Percentiles rank a stretch among this genome's conserved stretches.
Conservation (phyloP, 2,329 filamentous ascomycete genomes). For the Proliferodiscus dingleyae region DNA sequence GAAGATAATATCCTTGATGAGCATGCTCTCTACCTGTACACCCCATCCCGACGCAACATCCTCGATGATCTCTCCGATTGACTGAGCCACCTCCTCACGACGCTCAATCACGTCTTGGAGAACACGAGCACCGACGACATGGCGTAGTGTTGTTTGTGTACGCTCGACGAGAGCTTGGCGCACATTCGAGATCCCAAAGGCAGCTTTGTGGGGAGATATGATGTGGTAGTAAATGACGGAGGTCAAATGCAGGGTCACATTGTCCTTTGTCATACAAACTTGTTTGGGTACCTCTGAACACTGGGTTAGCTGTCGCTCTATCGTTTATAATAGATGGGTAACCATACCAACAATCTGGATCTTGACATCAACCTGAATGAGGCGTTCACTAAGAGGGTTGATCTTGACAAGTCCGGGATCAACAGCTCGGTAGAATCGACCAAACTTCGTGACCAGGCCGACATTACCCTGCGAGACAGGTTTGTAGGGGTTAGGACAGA, state of each 20-base stretch:
- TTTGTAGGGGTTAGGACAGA: slow-evolving; percentile 95
- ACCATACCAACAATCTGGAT: slow-evolving; percentile 79
- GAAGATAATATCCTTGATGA: slow-evolving; percentile 99
- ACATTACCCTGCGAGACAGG: slow-evolving; percentile 89
- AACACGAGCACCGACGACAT: slow-evolving; percentile 92
- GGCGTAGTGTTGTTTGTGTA: slow-evolving; percentile 93
- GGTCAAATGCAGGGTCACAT: slow-evolving; percentile 87
- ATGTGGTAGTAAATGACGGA: slow-evolving; percentile 99
- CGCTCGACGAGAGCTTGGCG: slow-evolving; percentile 95
- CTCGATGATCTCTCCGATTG: slow-evolving; percentile 95
- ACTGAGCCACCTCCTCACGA: slow-evolving; percentile 92
- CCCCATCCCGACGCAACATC: slow-evolving; percentile 93
- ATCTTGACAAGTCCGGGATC: slow-evolving; percentile 96
- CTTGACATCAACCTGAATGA: slow-evolving; percentile 96
- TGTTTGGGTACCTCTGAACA: slow-evolving; percentile 79
- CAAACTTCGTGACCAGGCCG: slow-evolving; percentile 92
- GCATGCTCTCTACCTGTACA: slow-evolving; percentile 94
- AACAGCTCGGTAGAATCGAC: slow-evolving; percentile 88
- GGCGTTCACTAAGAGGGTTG: slow-evolving; percentile 86
- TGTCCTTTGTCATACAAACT: slow-evolving; percentile 99
- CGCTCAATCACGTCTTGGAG: slow-evolving; percentile 98
- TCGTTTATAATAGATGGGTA: not conserved
- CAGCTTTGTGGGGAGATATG: slow-evolving; percentile 88
- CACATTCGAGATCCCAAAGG: slow-evolving; percentile 93
- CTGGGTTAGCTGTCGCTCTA: slow-evolving; percentile 1